A percentile compares a stretch with the other conserved stretches of the same genome.
Conservation (phyloP, 306 rosid genomes). For the Benincasa hispida region DNA sequence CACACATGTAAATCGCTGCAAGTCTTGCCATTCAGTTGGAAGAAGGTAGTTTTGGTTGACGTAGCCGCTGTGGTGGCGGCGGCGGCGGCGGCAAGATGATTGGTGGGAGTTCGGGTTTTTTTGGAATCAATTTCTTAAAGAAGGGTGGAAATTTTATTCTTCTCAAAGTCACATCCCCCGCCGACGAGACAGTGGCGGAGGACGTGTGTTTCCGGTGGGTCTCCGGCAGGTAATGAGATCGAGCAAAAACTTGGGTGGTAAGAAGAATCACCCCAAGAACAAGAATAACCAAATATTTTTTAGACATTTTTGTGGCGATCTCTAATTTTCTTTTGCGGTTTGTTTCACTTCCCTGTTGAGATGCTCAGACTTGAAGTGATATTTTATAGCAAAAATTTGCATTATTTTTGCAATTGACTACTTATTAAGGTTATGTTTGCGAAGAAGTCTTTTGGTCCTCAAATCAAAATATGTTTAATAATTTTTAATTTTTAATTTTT, state of each 20-base stretch:
- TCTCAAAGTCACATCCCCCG: neutral
- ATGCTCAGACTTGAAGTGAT: neutral
- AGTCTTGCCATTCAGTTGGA: no score
- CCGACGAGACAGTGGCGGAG: neutral
- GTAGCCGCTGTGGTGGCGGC: no score
- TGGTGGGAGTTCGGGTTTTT: no score
- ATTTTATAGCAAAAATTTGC: neutral
- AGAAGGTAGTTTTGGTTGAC: no score
- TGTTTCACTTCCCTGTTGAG: neutral
- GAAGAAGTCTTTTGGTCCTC: no score
- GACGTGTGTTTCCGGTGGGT: neutral
- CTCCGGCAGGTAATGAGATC: neutral
- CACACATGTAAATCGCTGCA: no score
- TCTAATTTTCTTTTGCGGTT: neutral
- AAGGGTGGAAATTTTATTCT: no score
- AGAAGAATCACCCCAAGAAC: neutral
- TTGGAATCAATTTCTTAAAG: no score
- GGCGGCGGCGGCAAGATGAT: no score
- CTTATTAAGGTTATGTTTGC: no score
- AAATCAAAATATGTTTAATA: no score
- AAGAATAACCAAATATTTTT: neutral
- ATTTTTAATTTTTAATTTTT: no score
- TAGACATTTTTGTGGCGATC: neutral
- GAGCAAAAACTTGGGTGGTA: neutral
- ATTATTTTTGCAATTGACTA: conserved; percentile 6